Base-by-base conservation (phyloP, 306 rosid genomes). In the Inga leiocalycina region DNA sequence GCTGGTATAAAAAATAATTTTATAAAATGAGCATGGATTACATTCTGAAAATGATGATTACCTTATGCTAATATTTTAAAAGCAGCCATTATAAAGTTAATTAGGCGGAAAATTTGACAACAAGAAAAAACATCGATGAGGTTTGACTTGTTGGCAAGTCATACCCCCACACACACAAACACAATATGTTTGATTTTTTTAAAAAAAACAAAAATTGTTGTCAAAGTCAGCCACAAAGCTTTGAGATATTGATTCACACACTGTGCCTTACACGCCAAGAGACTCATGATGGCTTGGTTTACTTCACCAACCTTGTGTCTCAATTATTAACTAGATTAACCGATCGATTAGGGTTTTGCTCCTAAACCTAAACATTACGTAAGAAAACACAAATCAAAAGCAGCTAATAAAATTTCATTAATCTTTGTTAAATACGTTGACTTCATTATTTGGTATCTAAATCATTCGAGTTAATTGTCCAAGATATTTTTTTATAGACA, bases 171-270 rank as follows among this genome's bases (percentile, higher is more conserved):
- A 78, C 2, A 65, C 57, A n/a, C 45, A 66, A 8, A 56, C 79
- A 83, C 52, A 75, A 52, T 51, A 75, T 32, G 4, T 16, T 64
- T 48, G 22, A 72, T 65, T 24, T n/a, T 9, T 51, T 51, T 51
- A 14, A 14, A 3, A 1, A 16, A 3, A 13, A 13, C 3, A 1
- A 5, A 4, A 4, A 14, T 49, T 3, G 44, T 75, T 44, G 32
- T 72, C 22, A 84, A 88, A 88, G 91, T 89, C 92, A 87, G 91
- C 89, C 91, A 66, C 82, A 82, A 81, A 51, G 30, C 57, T 76
- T 59, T 52, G 67, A 66, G 65, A 67, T 69, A 74, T 80, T 84
- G 86, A 64, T 64, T 62, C 68, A 81, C 71, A 84, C 88, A 43
- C 68, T 65, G 41, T 71, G 85, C 43, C 75, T 84, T 65, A 78